Evolutionary conservation across 495 filamentous ascomycete genomes (phyloP), one percentile per base, ranked within the genome.

Genomic region (Talaromyces adpressus): DNA sequence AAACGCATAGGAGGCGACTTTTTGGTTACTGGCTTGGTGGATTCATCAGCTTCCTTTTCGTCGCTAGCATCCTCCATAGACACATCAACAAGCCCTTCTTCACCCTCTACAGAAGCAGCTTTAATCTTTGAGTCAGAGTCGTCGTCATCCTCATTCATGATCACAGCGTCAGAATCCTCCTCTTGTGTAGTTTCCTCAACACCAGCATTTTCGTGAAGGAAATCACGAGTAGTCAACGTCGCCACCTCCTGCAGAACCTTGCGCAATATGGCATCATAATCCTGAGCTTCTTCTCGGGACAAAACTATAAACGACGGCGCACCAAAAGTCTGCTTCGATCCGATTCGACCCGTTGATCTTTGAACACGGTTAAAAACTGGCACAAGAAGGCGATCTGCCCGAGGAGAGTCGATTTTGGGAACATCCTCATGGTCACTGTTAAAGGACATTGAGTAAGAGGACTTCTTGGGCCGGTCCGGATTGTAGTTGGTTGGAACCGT

Each of bases 71-170:
- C 89, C 11, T 82, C 83, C 90, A 95, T 93, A 1, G 89, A 90
- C 23, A 98, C 87, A 70, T 97, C 89, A 3, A 98, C 91, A 65
- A 96, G 85, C 57, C 90, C 91, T 65, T 97, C 92, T 72, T 97
- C 93, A 5, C 91, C 91, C 65, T 92, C 88, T 11, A 96, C 85
- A 7, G 92, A 96, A 0, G 78, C 79, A 22, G 89, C 87, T 65
- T 89, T 82, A 56, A 96, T 79, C 66, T 86, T 87, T 6, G 84
- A 82, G 64, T 89, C 90, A 2, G 86, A 90, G 63, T 89, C 84
- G 1, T 82, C 85, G 71, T 94, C 91, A 22, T 92, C 92, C 36
- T 86, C 82, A 27, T 83, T 87, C 57, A 86, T 87, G 6, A 91
- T 78, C 29, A 92, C 82, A 14, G 88, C 82, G 67, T 95, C 91